These are phyloP conservation scores for Vicia villosa DNA, from an alignment of 306 rosid genomes.

Conservation along the genomic window DNA sequence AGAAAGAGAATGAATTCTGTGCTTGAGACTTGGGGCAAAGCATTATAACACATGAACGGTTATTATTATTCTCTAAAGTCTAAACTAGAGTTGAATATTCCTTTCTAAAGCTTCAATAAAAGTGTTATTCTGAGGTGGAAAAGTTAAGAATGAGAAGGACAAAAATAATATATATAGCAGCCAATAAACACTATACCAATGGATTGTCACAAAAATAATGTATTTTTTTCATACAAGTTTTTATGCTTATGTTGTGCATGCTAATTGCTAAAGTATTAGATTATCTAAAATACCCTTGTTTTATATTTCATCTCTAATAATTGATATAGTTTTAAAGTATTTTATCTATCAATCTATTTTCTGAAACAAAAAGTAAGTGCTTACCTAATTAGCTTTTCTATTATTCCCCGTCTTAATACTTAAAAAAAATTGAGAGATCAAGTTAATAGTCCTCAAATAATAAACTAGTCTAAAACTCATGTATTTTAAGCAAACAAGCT, in stretches of 20 bases:
- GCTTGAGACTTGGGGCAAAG: conserved; percentile 47
- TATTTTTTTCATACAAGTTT: not conserved
- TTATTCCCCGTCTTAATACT: not conserved
- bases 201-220: conserved; percentile 1
- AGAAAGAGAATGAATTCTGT: conserved; percentile 49
- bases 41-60: conserved; percentile 40
- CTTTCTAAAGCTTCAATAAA: conserved; percentile 35
- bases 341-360: not conserved
- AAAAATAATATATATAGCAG: not conserved
- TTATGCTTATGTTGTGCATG: not conserved
- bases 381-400: conserved; percentile 18
- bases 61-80: conserved; percentile 33
- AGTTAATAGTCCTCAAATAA: not conserved
- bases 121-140: conserved; percentile 43
- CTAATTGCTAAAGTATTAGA: not conserved
- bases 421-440: not conserved
- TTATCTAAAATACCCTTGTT: not conserved
- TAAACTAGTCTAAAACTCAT: not conserved
- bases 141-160: conserved; percentile 40
- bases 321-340: not conserved
- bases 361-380: not conserved
- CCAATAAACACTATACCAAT: conserved; percentile 35
- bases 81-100: conserved; percentile 33
- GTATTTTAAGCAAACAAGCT: not conserved
- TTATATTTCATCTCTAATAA: not conserved